Evolutionary conservation across 2,329 filamentous ascomycete genomes (phyloP), one percentile per base, ranked within the genome.

Genomic region (Capronia americana): DNA sequence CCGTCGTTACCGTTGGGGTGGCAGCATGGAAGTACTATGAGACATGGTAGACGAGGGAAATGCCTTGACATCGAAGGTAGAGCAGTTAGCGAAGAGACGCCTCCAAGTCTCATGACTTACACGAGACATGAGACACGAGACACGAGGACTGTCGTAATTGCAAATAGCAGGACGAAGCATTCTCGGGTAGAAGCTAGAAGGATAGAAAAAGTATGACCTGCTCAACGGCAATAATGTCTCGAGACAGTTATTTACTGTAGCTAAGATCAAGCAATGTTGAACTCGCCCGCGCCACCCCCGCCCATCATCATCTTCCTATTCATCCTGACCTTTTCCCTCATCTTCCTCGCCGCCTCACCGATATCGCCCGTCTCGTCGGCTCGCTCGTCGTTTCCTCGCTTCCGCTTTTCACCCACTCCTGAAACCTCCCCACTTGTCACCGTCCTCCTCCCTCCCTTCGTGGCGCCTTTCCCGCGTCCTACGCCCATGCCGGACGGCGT

Each of bases 401-500:
- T 56, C 53, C 12, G 63, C 70, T 75, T 72, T 67, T 75, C 70
- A 59, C 74, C 68, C 30, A 55, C 66, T 28, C 54, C 65, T 63
- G 46, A 63, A 62, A 74, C 78, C 73, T 76, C 38, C 71, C 74
- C 34, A 70, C 72, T 78, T 51, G 79, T 77, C 50, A 76, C 11
- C 77, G 78, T 46, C 80, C 83, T 30, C 80, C 77, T 44, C 17
- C 14, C 38, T 3, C 38, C 38, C 38, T 44, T 44, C 4, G 6
- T 44, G 14, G 38, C 38, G 17, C 38, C 38, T 44, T 44, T 44
- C 6, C 38, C 38, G 14, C 48, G 48, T 8, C 72, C 79, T 78
- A 55, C 80, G 81, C 81, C 79, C n/a, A 79, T 79, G 57, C 91
- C 90, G 4, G 91, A 90, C 0, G 95, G 95, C 34, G 92, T 88